A percentile compares a stretch with the other conserved stretches of the same genome.
These are phyloP conservation scores for Penicillium sp. DNA, from an alignment of 2,329 filamentous ascomycete genomes.

Conservation along the genomic window DNA sequence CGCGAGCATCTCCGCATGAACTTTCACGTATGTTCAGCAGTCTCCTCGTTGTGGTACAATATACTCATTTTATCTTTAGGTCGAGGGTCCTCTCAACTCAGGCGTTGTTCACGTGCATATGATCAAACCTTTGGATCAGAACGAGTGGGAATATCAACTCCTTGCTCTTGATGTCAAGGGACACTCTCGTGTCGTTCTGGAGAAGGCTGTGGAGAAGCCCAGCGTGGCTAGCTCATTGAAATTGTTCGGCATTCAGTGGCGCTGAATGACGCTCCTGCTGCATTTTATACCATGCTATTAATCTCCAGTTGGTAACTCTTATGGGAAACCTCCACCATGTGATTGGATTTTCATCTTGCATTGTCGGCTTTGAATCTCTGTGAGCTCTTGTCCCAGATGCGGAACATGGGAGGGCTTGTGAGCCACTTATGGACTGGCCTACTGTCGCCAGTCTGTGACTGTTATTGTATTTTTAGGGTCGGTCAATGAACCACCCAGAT, in stretches of 20 bases:
- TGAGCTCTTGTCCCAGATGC: not conserved
- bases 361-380: not conserved
- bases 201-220: slow-evolving; percentile 43
- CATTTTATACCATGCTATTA: slow-evolving; percentile 2
- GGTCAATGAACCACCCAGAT: slow-evolving; percentile 3
- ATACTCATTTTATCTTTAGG: slow-evolving; percentile 44
- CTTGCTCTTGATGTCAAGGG: slow-evolving; percentile 79
- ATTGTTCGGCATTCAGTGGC: slow-evolving; percentile 52
- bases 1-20: slow-evolving; percentile 80
- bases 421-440: not conserved
- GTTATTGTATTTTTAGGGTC: slow-evolving; percentile 14
- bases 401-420: not conserved
- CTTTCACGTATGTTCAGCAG: slow-evolving; percentile 65
- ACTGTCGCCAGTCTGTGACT: not conserved
- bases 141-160: slow-evolving; percentile 75
- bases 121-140: slow-evolving; percentile 63
- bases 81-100: slow-evolving; percentile 72
- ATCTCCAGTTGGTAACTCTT: not conserved
- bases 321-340: not conserved
- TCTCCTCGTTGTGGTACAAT: not conserved
- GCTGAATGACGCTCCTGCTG: slow-evolving; percentile 19
- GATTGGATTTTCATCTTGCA: not conserved
- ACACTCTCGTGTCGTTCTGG: slow-evolving; percentile 47
- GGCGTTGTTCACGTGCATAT: slow-evolving; percentile 79
- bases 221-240: slow-evolving; percentile 47